Evolutionary conservation across 805 yeast genomes (phyloP).

Genomic region (Maudiozyma saulgeensis): DNA sequence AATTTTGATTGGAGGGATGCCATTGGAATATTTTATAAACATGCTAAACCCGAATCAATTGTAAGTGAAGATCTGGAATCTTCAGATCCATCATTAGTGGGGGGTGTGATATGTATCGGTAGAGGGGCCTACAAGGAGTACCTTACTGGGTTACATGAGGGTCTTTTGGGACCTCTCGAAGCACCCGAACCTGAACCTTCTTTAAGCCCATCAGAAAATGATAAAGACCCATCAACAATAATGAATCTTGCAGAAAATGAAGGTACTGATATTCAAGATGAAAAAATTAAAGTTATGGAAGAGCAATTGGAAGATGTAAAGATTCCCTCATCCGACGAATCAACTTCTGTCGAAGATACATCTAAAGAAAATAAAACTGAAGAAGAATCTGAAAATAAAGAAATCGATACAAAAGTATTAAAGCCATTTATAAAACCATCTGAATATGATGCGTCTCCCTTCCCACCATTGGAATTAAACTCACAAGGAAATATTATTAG

Average conservation of each 20-base stretch:
- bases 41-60: slow-evolving; percentile 20
- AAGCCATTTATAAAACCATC: slow-evolving; percentile 54
- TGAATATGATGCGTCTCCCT: slow-evolving; percentile 43
- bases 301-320: not conserved
- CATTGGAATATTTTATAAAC: slow-evolving; percentile 47
- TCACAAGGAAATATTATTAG: slow-evolving; percentile 12
- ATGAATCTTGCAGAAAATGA: slow-evolving; percentile 9
- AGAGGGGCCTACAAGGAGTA: slow-evolving; percentile 95
- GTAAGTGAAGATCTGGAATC: slow-evolving; percentile 40
- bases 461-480: slow-evolving; percentile 38
- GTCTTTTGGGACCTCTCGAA: slow-evolving; percentile 82
- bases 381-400: slow-evolving; percentile 8
- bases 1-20: slow-evolving; percentile 37
- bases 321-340: not conserved
- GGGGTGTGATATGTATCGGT: slow-evolving; percentile 88
- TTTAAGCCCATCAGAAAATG: slow-evolving; percentile 6
- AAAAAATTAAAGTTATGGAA: slow-evolving; percentile 1
- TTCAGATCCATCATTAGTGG: slow-evolving; percentile 40
- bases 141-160: slow-evolving; percentile 84
- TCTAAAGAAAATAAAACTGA: slow-evolving; percentile 2
- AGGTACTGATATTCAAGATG: not conserved
- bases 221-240: not conserved
- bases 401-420: slow-evolving; percentile 32
- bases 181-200: slow-evolving; percentile 28
- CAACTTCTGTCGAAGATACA: slow-evolving; percentile 1